Conservation (phyloP, 306 rosid genomes). For the Senna siamea region DNA sequence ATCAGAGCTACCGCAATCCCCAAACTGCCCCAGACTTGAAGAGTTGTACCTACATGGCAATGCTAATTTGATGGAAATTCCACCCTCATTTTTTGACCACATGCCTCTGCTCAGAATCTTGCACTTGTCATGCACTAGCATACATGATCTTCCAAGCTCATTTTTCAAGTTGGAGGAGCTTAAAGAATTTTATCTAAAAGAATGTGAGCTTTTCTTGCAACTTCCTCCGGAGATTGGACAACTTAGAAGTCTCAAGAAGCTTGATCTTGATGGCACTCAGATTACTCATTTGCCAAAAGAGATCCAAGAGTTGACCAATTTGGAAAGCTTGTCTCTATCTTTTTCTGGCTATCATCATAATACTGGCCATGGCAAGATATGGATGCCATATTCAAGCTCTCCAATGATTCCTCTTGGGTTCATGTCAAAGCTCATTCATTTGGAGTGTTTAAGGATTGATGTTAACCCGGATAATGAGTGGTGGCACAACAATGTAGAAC, state of each 20-base stretch:
- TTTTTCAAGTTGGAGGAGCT: background rate
- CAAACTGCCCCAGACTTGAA: background rate
- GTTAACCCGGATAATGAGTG: constrained; percentile 13
- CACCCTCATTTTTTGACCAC: background rate
- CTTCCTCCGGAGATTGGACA: background rate
- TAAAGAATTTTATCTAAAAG: background rate
- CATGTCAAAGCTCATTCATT: background rate
- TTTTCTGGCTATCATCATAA: background rate
- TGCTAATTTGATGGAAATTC: background rate
- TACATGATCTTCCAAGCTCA: background rate
- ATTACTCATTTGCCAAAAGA: background rate
- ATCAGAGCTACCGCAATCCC: background rate
- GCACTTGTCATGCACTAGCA: constrained; percentile 13
- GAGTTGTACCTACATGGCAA: background rate
- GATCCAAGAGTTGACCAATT: background rate
- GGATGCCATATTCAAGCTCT: background rate
- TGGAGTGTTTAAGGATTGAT: background rate
- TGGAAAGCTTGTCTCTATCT: background rate
- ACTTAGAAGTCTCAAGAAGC: background rate
- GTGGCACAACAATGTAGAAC: background rate
- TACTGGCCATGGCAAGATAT: background rate
- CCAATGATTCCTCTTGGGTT: background rate
- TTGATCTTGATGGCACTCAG: constrained; percentile 9
- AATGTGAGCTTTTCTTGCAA: background rate
- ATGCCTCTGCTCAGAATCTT: background rate